Conservation (phyloP, 2,329 filamentous ascomycete genomes). For the Sporothrix curviconia region DNA sequence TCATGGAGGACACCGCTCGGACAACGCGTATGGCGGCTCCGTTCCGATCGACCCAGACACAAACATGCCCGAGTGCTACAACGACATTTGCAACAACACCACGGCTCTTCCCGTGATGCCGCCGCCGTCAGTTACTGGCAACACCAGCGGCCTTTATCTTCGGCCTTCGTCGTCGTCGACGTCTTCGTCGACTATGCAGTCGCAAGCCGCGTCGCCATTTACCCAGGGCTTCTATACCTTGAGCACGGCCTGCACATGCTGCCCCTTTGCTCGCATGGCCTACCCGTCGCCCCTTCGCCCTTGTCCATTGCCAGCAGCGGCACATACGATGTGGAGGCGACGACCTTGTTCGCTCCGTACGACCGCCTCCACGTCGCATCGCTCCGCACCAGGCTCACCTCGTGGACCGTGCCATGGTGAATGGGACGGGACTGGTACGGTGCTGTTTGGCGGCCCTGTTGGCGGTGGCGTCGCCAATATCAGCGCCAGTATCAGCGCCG, state of each 20-base stretch:
- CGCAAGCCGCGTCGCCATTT: background rate
- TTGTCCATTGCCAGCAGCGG: background rate
- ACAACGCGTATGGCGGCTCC: too few species aligned
- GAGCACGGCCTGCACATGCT: background rate
- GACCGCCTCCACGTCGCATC: background rate
- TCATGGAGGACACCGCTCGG: too few species aligned
- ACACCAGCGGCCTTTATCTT: background rate
- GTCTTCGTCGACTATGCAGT: background rate
- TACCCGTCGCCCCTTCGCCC: background rate
- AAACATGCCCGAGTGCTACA: background rate
- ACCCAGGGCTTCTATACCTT: background rate
- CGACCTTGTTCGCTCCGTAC: background rate
- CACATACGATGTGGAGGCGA: background rate
- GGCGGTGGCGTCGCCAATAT: background rate
- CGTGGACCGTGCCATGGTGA: background rate
- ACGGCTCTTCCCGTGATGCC: background rate
- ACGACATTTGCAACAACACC: constrained; percentile 2
- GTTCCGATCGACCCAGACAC: background rate
- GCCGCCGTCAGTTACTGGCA: background rate
- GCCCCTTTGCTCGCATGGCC: background rate
- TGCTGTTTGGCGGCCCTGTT: background rate
- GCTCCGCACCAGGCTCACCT: background rate
- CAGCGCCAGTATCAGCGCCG: too few species aligned
- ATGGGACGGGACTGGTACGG: background rate
- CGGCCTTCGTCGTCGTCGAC: background rate